Evolutionary conservation across 331 rosid species (phyloP), one percentile per base, ranked within the genome.

Genomic region (Acacia concinna): DNA sequence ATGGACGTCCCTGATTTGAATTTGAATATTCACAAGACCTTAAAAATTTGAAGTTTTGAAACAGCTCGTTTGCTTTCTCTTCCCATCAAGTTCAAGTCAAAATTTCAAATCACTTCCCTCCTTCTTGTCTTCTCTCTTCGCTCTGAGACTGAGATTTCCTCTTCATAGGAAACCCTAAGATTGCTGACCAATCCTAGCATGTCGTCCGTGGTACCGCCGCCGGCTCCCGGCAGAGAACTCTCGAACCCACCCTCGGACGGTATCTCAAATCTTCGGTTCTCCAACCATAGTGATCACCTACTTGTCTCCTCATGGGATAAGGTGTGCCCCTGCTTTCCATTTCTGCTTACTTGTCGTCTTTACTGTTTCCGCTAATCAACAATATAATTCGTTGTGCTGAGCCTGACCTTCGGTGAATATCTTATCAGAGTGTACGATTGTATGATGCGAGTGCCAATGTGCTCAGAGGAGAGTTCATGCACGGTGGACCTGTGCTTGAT

Each of bases 241-340:
- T 57, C 88, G 10, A 87, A 85, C 30, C 99, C 97, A 9, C 98
- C 99, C 0, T 75, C 97, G 31, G 99, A 96, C 83, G 99, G 99
- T 40, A 83, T 96, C 81, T 89, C 99, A 18, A 96, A 96, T 83
- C 89, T 96, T 71, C 94, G 99, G 1, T 96, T 96, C 85, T 96
- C 99, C 46, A 96, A 93, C 57, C 96, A 93, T 86, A 91, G 90
- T 75, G 99, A 96, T 77, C 88, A 88, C 75, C 85, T 96, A 2
- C 94, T 96, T 23, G 99, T 96, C 47, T 96, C 99, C 59, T 96
- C 99, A 0, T 96, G 99, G 99, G 99, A 96, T 60, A 96, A 96
- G 98, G 97, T 92, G 79, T 23, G 64, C 30, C 10, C 21, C 12
- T 0, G 1, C 63, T 40, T 27, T 75, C 78, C 71, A 8, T n/a